Percentiles rank a stretch among this genome's conserved stretches.
phyloP scores from a whole-genome alignment of 169 alveolate genomes.

The Babesia divergens region DNA sequence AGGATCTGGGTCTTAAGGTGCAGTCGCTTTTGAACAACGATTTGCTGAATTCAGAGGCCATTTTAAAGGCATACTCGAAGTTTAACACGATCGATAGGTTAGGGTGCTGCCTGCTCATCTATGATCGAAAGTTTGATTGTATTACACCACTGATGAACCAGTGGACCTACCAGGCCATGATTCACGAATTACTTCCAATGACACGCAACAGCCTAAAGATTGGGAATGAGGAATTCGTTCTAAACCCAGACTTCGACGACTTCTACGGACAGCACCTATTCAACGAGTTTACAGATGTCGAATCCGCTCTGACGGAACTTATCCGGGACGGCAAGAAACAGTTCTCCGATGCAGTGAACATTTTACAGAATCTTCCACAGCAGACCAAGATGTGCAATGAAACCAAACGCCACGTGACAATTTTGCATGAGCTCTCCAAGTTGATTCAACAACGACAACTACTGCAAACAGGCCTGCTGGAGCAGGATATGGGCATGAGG shows the following conservation, averaged over 20 bases:
- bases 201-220: conserved; percentile 78
- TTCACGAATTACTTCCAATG: conserved; percentile 91
- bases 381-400: conserved; percentile 53
- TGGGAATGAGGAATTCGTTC: conserved; percentile 77
- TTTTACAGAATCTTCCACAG: conserved; percentile 45
- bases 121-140: conserved; percentile 96
- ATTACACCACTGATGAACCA: conserved; percentile 92
- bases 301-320: conserved; percentile 82
- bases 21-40: conserved; percentile 60
- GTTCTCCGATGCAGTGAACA: conserved; percentile 49
- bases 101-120: conserved; percentile 77
- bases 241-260: conserved; percentile 84
- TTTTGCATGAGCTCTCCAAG: conserved; percentile 55
- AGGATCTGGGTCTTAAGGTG: conserved; percentile 46
- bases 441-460: conserved; percentile 26
- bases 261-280: conserved; percentile 86
- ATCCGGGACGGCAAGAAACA: conserved; percentile 78
- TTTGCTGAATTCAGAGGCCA: conserved; percentile 42
- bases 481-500: conserved; percentile 58
- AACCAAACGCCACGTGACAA: conserved; percentile 54
- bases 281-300: conserved; percentile 91
- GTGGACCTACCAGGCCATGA: conserved; percentile 97
- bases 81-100: conserved; percentile 46
- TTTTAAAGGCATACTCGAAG: conserved; percentile 31
- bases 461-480: conserved; percentile 42